Percentiles rank a stretch among this genome's conserved stretches.
Conservation (phyloP, 306 rosid species). For the Prosopis cineraria region DNA sequence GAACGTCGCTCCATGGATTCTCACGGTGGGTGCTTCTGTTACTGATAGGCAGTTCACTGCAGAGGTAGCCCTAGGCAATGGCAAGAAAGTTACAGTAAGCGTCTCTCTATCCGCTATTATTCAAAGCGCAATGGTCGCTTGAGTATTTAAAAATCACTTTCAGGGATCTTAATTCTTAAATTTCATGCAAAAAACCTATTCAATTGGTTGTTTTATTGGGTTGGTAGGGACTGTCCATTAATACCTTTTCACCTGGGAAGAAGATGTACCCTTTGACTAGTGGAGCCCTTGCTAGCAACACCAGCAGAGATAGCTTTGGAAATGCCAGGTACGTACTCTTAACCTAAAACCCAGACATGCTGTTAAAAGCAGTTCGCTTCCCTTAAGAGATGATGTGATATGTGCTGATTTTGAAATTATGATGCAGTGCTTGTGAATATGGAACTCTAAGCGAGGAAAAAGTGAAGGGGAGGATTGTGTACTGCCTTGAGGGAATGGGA, state of each 20-base stretch:
- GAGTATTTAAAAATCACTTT: background rate
- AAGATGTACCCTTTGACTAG: conserved; percentile 67
- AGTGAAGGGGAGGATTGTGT: conserved; percentile 76
- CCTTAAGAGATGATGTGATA: background rate
- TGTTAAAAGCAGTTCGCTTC: background rate
- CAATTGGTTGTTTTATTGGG: background rate
- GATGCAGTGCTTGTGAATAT: conserved; percentile 66
- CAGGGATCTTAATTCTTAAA: background rate
- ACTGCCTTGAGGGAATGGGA: conserved; percentile 47
- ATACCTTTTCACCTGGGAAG: conserved; percentile 60
- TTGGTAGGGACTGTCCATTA: conserved; percentile 68
- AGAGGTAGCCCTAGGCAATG: conserved; percentile 47
- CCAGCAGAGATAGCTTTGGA: conserved; percentile 34
- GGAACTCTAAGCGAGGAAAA: conserved; percentile 51
- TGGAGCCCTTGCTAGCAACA: conserved; percentile 61
- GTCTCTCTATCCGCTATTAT: background rate
- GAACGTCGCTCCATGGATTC: conserved; percentile 79
- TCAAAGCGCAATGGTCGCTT: too few species aligned
- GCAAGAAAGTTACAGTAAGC: conserved; percentile 52
- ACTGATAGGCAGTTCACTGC: conserved; percentile 62
- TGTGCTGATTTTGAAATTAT: conserved; percentile 23
- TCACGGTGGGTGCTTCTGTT: conserved; percentile 72
- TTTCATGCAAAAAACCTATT: background rate
- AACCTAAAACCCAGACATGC: background rate
- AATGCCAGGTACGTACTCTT: conserved; percentile 50